phyloP scores from a whole-genome alignment of 441 rosid species.

The Flueggea neowawraea region DNA sequence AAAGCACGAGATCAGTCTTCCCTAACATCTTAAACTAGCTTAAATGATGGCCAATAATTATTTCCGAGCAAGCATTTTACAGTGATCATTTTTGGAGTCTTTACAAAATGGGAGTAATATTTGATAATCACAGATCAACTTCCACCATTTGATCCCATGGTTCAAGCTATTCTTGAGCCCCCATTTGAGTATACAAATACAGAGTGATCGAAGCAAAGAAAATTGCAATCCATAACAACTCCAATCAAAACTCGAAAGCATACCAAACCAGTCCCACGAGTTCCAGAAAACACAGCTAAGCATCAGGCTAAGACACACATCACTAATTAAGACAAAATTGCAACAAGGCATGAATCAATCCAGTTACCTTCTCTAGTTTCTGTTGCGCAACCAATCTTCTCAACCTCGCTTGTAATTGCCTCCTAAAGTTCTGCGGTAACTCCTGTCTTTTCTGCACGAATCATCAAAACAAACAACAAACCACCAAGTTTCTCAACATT shows the following conservation, averaged over 20 bases:
- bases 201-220: conserved; percentile 1
- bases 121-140: not conserved
- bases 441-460: conserved; percentile 48
- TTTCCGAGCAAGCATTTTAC: not conserved
- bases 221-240: not conserved
- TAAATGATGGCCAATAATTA: not conserved
- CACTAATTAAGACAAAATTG: not conserved
- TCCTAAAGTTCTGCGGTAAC: conserved; percentile 54
- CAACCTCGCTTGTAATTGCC: conserved; percentile 49
- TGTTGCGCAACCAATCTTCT: conserved; percentile 55
- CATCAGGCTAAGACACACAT: not conserved
- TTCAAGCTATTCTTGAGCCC: not conserved
- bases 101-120: not conserved
- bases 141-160: not conserved
- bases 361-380: conserved; percentile 60
- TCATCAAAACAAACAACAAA: conserved; percentile 12
- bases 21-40: conserved; percentile 1
- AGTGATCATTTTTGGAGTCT: conserved; percentile 1
- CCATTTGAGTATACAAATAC: not conserved
- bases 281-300: not conserved
- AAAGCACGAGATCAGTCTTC: not conserved
- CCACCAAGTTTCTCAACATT: not conserved
- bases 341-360: conserved; percentile 3
- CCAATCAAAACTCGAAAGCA: not conserved
- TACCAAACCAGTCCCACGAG: not conserved